A percentile compares a stretch with the other conserved stretches of the same genome.
Conservation (phyloP, 495 filamentous ascomycete genomes). For the Halenospora varia region DNA sequence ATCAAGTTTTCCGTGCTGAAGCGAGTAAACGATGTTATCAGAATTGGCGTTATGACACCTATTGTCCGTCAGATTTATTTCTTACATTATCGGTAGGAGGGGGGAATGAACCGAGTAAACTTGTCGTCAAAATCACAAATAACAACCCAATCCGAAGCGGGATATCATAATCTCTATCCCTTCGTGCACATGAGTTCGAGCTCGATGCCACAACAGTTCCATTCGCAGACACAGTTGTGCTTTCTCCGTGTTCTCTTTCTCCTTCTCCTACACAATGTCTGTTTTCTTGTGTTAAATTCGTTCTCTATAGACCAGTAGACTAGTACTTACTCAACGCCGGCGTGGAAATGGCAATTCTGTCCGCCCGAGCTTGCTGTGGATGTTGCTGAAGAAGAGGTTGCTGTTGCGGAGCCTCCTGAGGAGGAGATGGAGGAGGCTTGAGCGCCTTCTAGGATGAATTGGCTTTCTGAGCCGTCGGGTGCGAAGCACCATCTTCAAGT, state of each 20-base stretch:
- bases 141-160: conserved; percentile 54
- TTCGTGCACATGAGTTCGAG: conserved; percentile 35
- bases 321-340: conserved; percentile 52
- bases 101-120: conserved; percentile 27
- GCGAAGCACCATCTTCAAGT: conserved; percentile 42
- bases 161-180: conserved; percentile 53
- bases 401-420: too few relatives aligned
- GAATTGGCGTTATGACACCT: conserved; percentile 10
- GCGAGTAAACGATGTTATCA: background rate
- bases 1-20: background rate
- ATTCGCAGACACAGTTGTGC: too few relatives aligned
- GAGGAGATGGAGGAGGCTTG: too few relatives aligned
- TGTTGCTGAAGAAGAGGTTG: too few relatives aligned
- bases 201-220: too few relatives aligned
- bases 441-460: conserved; percentile 18
- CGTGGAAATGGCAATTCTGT: conserved; percentile 63
- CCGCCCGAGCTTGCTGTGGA: conserved; percentile 21
- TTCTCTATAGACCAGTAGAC: background rate
- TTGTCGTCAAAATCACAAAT: conserved; percentile 54
- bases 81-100: background rate
- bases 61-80: background rate
- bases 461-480: conserved; percentile 43
- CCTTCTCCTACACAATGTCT: conserved; percentile 38
- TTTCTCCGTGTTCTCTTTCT: conserved; percentile 27
- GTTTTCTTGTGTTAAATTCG: conserved; percentile 29